Evolutionary conservation across 2,329 filamentous ascomycete genomes (phyloP).

Genomic region (Aspergillus bombycis): DNA sequence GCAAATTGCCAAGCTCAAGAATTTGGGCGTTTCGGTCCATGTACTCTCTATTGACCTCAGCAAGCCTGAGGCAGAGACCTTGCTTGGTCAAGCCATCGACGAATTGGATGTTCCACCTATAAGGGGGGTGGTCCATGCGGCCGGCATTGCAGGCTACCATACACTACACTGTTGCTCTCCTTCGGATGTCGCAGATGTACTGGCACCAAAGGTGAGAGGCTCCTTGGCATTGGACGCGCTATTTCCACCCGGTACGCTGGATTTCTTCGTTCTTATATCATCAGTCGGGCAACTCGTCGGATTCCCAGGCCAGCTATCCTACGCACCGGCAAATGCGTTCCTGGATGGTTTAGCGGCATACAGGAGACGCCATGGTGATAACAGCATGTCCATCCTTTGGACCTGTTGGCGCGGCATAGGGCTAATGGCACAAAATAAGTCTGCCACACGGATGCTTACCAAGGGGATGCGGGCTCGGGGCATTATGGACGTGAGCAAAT

Average conservation of each 20-base stretch:
- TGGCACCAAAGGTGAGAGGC: conserved; percentile 37
- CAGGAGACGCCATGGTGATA: conserved; percentile 41
- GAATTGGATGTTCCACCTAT: conserved; percentile 41
- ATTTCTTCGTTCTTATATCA: conserved; percentile 37
- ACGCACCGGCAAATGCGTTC: conserved; percentile 37
- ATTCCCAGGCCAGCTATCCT: conserved; percentile 32
- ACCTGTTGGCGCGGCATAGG: conserved; percentile 48
- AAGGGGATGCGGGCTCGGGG: conserved; percentile 45
- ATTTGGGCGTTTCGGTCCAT: conserved; percentile 21
- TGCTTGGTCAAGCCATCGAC: conserved; percentile 21
- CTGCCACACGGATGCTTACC: conserved; percentile 32
- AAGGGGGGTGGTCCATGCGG: conserved; percentile 47
- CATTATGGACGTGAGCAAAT: conserved; percentile 45
- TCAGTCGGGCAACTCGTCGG: conserved; percentile 39
- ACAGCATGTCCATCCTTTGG: conserved; percentile 48
- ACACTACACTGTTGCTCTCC: conserved; percentile 37
- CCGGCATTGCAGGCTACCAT: conserved; percentile 44
- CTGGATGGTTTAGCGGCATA: conserved; percentile 36
- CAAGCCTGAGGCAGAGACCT: conserved; percentile 20
- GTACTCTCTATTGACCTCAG: conserved; percentile 43
- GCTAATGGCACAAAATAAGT: conserved; percentile 41
- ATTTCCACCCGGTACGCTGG: conserved; percentile 34
- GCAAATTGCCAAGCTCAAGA: no score
- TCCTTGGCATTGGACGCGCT: conserved; percentile 23
- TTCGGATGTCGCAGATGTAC: conserved; percentile 27